Evolutionary conservation across 768 basidiomycete genomes (phyloP), one percentile per base, ranked within the genome.

Genomic region (Royoungia palumana): DNA sequence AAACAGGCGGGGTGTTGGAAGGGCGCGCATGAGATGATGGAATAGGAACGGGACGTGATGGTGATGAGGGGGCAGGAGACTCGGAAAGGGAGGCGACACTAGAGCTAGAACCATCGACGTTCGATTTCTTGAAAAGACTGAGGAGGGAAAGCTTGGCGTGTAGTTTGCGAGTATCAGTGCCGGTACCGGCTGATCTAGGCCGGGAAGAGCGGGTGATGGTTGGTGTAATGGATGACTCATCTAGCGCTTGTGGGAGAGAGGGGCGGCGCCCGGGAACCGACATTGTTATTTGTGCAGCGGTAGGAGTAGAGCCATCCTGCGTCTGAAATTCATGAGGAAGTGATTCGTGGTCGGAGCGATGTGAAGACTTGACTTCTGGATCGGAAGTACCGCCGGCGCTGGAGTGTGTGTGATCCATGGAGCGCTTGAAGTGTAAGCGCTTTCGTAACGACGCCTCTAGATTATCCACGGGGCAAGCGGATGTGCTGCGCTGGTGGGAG

Each of bases 111-210:
- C 68, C 64, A 28, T 70, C 73, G 12, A 65, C 75, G 12, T 69
- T 72, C 0, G 72, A 51, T 68, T 83, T 86, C 74, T 80, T 85
- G 72, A 89, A 89, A 14, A 89, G 73, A 56, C 79, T 82, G 54
- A 89, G 72, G 45, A 90, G 70, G 20, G 87, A 89, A 48, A 87
- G 78, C 65, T 90, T 90, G 66, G 82, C 81, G 22, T 77, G 77
- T 5, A 87, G 66, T 57, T 74, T 82, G 46, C 69, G 69, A 30
- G 76, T 68, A 21, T 86, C 83, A 46, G 81, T 78, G 46, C 76
- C 85, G 25, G 75, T 84, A 6, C 87, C 86, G 32, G 87, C 85
- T 34, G 87, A 89, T 51, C 82, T 76, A 16, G 89, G 88, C 46
- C 88, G 74, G 35, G 73, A 76, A 35, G 65, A 69, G 41, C 74